Evolutionary conservation across 1,284 basidiomycete species (phyloP).

Genomic region (Sanghuangporus weigelae): DNA sequence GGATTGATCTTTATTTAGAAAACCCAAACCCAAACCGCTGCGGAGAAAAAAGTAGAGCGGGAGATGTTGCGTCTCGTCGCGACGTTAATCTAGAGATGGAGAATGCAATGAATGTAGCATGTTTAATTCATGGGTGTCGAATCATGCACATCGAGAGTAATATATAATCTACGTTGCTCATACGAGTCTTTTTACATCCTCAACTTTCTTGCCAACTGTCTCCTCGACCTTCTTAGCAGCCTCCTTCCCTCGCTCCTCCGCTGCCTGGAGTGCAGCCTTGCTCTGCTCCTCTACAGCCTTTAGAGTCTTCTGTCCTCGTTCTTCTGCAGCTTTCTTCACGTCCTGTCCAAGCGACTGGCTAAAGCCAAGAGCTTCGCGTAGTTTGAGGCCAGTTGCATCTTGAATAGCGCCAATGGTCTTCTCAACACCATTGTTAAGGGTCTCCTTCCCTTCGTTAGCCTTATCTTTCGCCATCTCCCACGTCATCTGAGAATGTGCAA

Average conservation of each 20-base stretch:
- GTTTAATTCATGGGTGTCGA: background rate
- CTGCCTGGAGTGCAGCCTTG: background rate
- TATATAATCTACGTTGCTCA: background rate
- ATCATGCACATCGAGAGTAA: too few relatives aligned
- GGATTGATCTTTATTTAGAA: background rate
- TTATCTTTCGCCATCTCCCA: slow-evolving; percentile 45
- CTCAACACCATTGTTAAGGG: slow-evolving; percentile 42
- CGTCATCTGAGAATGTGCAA: slow-evolving; percentile 56
- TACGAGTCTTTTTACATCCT: slow-evolving; percentile 14
- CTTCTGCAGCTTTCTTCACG: slow-evolving; percentile 17
- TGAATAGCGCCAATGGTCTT: slow-evolving; percentile 56
- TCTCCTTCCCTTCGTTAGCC: slow-evolving; percentile 35
- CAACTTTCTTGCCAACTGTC: slow-evolving; percentile 5
- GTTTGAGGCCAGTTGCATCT: slow-evolving; percentile 65
- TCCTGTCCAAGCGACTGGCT: slow-evolving; percentile 20
- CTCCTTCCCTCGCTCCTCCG: slow-evolving; percentile 23
- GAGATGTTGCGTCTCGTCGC: background rate
- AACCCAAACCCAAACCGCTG: background rate
- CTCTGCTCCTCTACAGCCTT: slow-evolving; percentile 22
- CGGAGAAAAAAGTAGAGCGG: slow-evolving; percentile 3
- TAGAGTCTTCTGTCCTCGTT: slow-evolving; percentile 22
- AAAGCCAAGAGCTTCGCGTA: slow-evolving; percentile 56
- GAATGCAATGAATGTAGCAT: background rate
- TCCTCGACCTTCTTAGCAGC: slow-evolving; percentile 13
- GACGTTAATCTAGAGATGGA: background rate